phyloP scores from a whole-genome alignment of 306 rosid species.

The Geum urbanum region DNA sequence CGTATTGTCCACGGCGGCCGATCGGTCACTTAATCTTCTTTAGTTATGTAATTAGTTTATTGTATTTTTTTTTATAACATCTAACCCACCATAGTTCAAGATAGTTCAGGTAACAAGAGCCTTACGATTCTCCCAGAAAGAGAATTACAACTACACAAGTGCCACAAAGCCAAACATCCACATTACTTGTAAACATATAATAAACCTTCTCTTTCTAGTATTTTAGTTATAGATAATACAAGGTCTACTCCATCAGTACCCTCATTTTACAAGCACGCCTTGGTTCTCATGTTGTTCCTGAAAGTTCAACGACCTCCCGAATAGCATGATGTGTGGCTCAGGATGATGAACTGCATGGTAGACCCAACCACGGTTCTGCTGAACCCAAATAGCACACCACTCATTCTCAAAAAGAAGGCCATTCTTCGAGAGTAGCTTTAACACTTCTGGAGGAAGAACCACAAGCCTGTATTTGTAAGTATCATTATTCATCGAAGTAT shows the following conservation, averaged over 20 bases:
- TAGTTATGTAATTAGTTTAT: too few species aligned
- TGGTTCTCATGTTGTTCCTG: slow-evolving; percentile 56
- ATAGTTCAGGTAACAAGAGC: background rate
- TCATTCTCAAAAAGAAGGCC: slow-evolving; percentile 90
- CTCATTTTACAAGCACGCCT: slow-evolving; percentile 44
- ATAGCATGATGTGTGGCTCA: slow-evolving; percentile 95
- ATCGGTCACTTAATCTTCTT: too few species aligned
- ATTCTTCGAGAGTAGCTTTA: slow-evolving; percentile 83
- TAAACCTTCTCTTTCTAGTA: slow-evolving; percentile 19
- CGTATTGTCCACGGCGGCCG: too few species aligned
- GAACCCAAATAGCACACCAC: slow-evolving; percentile 93
- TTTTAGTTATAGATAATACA: slow-evolving; percentile 23
- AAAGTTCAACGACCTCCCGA: slow-evolving; percentile 87
- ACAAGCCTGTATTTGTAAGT: slow-evolving; percentile 88
- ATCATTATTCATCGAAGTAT: slow-evolving; percentile 85
- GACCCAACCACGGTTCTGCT: slow-evolving; percentile 99
- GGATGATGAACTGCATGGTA: slow-evolving; percentile 93
- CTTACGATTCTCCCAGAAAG: slow-evolving; percentile 44
- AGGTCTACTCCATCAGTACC: background rate
- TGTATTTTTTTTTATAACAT: background rate
- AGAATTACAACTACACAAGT: slow-evolving; percentile 33
- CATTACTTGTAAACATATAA: slow-evolving; percentile 17
- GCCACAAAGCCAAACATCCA: slow-evolving; percentile 19
- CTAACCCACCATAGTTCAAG: slow-evolving; percentile 1
- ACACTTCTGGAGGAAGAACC: slow-evolving; percentile 84